A percentile compares a stretch with the other conserved stretches of the same genome.
Conservation (phyloP, 2,329 filamentous ascomycete species). For the Hirsutella minnesotensis region DNA sequence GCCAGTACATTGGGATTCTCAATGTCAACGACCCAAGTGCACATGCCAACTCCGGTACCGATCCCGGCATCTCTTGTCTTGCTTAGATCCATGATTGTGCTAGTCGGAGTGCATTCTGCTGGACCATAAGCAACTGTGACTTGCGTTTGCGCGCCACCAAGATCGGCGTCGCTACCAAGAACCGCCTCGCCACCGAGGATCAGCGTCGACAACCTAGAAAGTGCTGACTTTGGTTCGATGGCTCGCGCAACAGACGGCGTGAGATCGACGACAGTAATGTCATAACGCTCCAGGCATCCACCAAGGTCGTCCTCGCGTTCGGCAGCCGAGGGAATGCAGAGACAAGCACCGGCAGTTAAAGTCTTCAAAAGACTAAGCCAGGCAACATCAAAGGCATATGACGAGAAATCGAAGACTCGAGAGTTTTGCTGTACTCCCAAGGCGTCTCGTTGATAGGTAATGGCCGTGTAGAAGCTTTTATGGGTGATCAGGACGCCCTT, state of each 20-base stretch:
- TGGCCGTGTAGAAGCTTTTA: slow-evolving; percentile 4
- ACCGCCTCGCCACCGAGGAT: slow-evolving; percentile 8
- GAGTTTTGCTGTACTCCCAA: not conserved
- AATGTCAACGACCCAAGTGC: slow-evolving; percentile 8
- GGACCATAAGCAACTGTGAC: slow-evolving; percentile 3
- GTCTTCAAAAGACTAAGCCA: slow-evolving; percentile 2
- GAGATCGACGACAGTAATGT: slow-evolving; percentile 6
- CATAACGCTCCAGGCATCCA: slow-evolving; percentile 2
- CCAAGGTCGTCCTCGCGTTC: slow-evolving; percentile 6
- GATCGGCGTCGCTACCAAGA: slow-evolving; percentile 3
- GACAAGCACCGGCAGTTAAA: slow-evolving; percentile 1
- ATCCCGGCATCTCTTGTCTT: not conserved
- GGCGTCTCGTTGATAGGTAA: slow-evolving; percentile 4
- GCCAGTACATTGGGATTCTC: slow-evolving; percentile 15
- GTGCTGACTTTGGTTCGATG: slow-evolving; percentile 2
- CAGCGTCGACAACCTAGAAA: slow-evolving; percentile 6
- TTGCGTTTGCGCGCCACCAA: slow-evolving; percentile 5
- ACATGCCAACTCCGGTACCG: not conserved
- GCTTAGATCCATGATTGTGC: not conserved
- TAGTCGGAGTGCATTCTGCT: slow-evolving; percentile 1
- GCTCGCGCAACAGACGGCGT: slow-evolving; percentile 10
- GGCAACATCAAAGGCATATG: slow-evolving; percentile 7
- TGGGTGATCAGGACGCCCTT: slow-evolving; percentile 13
- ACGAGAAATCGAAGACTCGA: slow-evolving; percentile 7
- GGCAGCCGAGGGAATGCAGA: slow-evolving; percentile 7